Base-by-base conservation (phyloP, 441 rosid species). In the Adansonia gregorii region DNA sequence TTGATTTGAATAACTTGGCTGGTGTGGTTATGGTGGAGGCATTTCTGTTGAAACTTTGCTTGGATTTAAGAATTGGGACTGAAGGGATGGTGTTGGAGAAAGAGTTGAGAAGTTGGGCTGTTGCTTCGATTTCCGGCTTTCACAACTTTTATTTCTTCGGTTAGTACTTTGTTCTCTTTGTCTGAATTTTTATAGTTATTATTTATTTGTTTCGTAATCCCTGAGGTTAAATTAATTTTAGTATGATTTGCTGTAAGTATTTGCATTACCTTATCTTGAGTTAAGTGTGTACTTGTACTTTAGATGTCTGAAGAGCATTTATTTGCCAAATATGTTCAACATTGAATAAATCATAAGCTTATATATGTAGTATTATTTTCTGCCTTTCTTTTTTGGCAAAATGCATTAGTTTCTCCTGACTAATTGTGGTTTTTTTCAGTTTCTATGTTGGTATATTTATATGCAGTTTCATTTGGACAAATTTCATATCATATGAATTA, bases 121-220 rank as follows among this genome's bases (percentile, higher is more conserved):
- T 88, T 79, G 83, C 88, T 67, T 83, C 86, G 2, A 78, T 88
- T 73, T 83, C 90, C 0, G 81, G 76, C 9, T 81, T 85, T 41
- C 81, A n/a, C 71, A 84, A 82, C 82, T 69, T 78, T 48, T 85
- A 78, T 82, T 85, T 88, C 78, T 88, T 82, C 19, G 93, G 91
- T 90, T 75, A 78, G 89, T 83, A 63, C 17, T 41, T n/a, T 48
- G 7, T 31, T 39, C 55, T 66, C 15, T 55, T 67, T 51, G 35
- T 35, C 60, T 66, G 17, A 12, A 24, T 70, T 17, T 43, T 12
- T 1, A 1, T 64, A 31, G 15, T 20, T 19, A 11, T 31, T 64
- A 3, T 4, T 41, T 55, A 2, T n/a, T 35, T 15, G 0, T 72
- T 17, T 14, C 11, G 3, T 5, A n/a, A 56, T 41, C 1, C 24